These are phyloP conservation scores for Pulveroboletus sp. DNA, from an alignment of 768 basidiomycete species.

Conservation along the genomic window DNA sequence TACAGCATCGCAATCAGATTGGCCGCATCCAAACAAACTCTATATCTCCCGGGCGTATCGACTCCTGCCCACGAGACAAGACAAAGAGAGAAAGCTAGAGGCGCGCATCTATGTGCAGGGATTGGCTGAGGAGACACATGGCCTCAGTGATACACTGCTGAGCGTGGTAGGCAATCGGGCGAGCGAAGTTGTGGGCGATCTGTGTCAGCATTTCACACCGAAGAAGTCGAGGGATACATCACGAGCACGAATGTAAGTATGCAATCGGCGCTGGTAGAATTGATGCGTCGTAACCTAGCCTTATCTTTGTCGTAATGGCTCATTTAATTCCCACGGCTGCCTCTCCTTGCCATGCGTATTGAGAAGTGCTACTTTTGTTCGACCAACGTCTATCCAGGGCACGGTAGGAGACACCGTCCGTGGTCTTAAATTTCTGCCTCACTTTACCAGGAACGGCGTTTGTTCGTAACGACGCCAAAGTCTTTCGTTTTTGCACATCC, in stretches of 20 bases:
- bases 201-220: conserved; percentile 13
- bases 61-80: conserved; percentile 30
- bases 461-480: conserved; percentile 97
- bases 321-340: conserved; percentile 23
- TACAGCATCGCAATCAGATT: conserved; percentile 11
- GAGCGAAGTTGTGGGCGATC: conserved; percentile 44
- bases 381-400: conserved; percentile 93
- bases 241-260: conserved; percentile 8
- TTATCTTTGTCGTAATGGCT: no score
- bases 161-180: conserved; percentile 44
- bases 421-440: not conserved
- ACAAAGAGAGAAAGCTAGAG: conserved; percentile 7
- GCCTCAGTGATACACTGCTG: conserved; percentile 44
- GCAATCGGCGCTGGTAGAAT: no score
- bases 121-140: conserved; percentile 36
- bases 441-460: conserved; percentile 74
- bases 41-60: conserved; percentile 43
- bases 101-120: conserved; percentile 38
- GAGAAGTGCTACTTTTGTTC: conserved; percentile 99
- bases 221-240: not conserved
- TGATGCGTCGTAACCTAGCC: no score
- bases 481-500: conserved; percentile 96
- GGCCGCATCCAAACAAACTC: conserved; percentile 16
- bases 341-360: conserved; percentile 66
- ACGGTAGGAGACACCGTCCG: conserved; percentile 50